Base-by-base conservation (phyloP, 1,284 basidiomycete genomes). In the Chondrostereum purpureum region DNA sequence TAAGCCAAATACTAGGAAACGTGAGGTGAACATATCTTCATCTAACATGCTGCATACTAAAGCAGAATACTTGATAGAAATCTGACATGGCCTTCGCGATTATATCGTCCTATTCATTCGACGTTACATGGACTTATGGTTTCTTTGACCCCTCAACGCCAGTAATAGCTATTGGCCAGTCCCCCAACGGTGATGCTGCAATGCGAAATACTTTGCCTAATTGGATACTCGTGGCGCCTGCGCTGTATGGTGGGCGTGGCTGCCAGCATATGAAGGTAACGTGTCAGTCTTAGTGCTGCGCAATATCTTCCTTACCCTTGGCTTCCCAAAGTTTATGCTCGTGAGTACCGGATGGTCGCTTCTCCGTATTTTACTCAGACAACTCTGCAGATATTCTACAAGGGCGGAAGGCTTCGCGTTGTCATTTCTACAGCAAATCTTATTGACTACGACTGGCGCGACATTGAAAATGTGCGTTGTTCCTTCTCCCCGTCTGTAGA, bases 221-320 rank as follows among this genome's bases (percentile, higher is more conserved):
- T 50, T 88, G 85, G 84, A 73, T 87, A 33, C 77, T 73, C 59
- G 77, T 82, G 2, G 79, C 77, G 2, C 85, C 87, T 0, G 69
- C 69, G 44, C 59, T 89, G 24, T 69, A n/a, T n/a, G n/a, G 64
- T 39, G 83, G 83, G 12, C 64, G 67, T 53, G 86, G 87, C 1
- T 84, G 82, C 54, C 82, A 86, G 75, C 88, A 90, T 61, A 88
- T 88, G 76, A 90, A 90, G 72, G 85, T 83, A n/a, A n/a, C n/a
- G 23, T 8, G 11, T 44, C 18, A 39, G n/a, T 27, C 42, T 42
- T 44, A 23, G 43, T 48, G 17, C 19, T 34, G 27, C 8, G 14
- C n/a, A n/a, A n/a, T n/a, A n/a, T n/a, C n/a, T n/a, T 43, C 11
- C 18, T 40, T 37, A 38, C 41, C 39, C 17, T 44, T 42, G 27